Evolutionary conservation across 139 green algal genomes (phyloP), one percentile per base, ranked within the genome.

Genomic region (Tetradesmus obliquus): DNA sequence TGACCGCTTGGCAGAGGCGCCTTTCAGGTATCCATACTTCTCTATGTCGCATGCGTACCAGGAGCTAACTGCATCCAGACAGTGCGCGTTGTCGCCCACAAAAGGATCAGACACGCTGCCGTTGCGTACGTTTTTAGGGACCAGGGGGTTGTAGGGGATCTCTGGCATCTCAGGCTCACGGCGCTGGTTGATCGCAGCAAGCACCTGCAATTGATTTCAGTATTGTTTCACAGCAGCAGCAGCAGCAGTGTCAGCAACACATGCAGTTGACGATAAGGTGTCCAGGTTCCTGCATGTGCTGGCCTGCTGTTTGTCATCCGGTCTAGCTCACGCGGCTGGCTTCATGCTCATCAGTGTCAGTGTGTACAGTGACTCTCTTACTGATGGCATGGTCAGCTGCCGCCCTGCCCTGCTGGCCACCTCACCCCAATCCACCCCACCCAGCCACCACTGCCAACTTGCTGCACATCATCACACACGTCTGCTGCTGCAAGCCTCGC

Each of bases 41-140:
- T 91, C 88, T 2, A 81, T 71, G 32, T 91, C 88, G 24, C 88
- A 91, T 3, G 88, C 79, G 20, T 83, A 91, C 88, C 88, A 91
- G 2, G 54, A 57, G 45, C 79, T 88, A 5, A 91, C 88, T 6
- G 88, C 88, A 54, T 91, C 79, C n/a, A 91, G 20, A 58, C 88
- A 91, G 20, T 91, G 88, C 2, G 32, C 3, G 32, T 91, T 84
- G 24, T 88, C 58, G 8, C 80, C 79, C 7, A 13, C 32, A 32
- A 74, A 87, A 2, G 88, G 79, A 7, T 55, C 53, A 8, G 58
- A 66, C 3, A 88, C 58, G 22, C 32, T 88, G 19, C 80, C 79
- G 6, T 0, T 87, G 45, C 80, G 88, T 5, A 91, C 80, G 60
- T 91, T 87, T 24, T 81, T 88, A 2, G 62, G 79, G 0, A 69